These are phyloP conservation scores for Tetrahymena malaccensis DNA, from an alignment of 73 alveolate species.

Conservation along the genomic window DNA sequence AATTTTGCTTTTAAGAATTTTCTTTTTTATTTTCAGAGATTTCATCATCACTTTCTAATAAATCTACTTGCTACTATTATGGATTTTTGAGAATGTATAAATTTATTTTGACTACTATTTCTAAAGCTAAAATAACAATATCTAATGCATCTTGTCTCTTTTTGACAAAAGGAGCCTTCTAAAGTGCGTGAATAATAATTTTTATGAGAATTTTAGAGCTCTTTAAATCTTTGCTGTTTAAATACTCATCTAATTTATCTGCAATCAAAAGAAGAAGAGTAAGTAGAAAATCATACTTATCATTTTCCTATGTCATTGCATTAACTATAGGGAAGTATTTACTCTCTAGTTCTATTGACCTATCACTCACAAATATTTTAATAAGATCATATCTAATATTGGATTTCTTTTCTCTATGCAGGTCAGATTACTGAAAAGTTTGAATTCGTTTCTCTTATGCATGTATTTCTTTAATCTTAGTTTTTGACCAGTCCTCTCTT, in stretches of 20 bases:
- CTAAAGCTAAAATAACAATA: background rate
- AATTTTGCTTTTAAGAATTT: background rate
- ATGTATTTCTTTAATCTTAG: background rate
- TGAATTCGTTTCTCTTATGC: background rate
- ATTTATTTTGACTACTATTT: background rate
- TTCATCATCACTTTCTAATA: background rate
- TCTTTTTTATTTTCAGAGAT: background rate
- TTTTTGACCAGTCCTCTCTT: background rate
- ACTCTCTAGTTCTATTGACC: background rate
- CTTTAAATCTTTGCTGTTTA: background rate
- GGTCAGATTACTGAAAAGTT: background rate
- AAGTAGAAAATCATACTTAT: background rate
- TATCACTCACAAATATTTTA: background rate
- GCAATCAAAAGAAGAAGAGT: background rate
- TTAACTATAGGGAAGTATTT: background rate
- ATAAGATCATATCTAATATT: background rate
- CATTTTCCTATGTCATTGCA: background rate
- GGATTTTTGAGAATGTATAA: background rate
- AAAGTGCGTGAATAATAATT: background rate
- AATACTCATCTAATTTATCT: background rate
- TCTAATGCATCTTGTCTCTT: background rate
- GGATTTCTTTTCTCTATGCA: background rate
- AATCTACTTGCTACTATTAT: background rate
- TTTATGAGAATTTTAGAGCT: background rate
- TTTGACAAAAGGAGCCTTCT: background rate